These are phyloP conservation scores for Euphorbia pulcherrima DNA, from an alignment of 345 rosid genomes.

Conservation along the genomic window DNA sequence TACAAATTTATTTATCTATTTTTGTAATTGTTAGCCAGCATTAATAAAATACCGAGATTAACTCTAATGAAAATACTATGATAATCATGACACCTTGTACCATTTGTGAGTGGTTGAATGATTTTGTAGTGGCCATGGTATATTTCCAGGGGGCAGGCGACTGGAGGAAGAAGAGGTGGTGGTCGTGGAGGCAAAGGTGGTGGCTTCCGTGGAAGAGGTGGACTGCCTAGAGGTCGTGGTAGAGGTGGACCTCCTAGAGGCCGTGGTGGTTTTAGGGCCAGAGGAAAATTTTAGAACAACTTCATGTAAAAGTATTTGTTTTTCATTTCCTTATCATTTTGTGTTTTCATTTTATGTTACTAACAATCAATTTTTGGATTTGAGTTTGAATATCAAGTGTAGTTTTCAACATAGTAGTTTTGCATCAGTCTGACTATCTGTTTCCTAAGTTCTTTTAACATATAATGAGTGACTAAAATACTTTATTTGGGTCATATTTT, in stretches of 20 bases:
- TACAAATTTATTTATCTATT: too few relatives aligned
- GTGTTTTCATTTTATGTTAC: conserved; percentile 14
- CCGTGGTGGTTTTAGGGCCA: conserved; percentile 69
- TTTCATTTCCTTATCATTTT: conserved; percentile 6
- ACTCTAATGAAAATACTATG: too few relatives aligned
- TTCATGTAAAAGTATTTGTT: conserved; percentile 20
- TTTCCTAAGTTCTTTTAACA: neutral
- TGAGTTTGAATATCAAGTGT: conserved; percentile 6
- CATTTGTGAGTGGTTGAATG: neutral
- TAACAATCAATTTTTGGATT: conserved; percentile 17
- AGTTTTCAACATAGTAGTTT: conserved; percentile 5
- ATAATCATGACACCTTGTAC: too few relatives aligned
- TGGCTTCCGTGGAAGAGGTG: conserved; percentile 55
- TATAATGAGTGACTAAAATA: neutral
- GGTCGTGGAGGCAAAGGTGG: conserved; percentile 21
- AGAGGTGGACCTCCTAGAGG: conserved; percentile 58
- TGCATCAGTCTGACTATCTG: neutral
- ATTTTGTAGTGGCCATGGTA: neutral
- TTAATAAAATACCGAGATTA: too few relatives aligned
- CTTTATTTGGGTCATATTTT: too few relatives aligned
- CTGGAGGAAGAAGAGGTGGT: conserved; percentile 20
- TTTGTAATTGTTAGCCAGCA: too few relatives aligned
- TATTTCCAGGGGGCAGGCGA: conserved; percentile 26
- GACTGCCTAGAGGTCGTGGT: conserved; percentile 51
- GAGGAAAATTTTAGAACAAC: conserved; percentile 46